phyloP scores from a whole-genome alignment of 495 filamentous ascomycete genomes.

The Halenospora varia region DNA sequence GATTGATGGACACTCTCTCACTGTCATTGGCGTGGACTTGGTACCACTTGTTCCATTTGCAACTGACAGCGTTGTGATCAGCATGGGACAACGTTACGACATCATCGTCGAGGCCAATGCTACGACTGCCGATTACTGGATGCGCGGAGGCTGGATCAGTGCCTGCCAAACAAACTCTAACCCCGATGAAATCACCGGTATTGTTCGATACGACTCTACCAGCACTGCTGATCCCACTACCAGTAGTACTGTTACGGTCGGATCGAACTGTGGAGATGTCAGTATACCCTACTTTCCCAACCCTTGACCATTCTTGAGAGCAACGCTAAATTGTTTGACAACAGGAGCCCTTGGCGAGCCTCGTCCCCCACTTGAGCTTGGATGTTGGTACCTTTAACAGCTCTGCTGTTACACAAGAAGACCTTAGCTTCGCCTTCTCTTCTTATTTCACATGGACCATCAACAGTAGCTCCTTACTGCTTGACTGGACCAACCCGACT shows the following conservation, averaged over 20 bases:
- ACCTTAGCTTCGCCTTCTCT: slow-evolving; percentile 17
- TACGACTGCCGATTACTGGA: slow-evolving; percentile 55
- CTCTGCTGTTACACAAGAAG: slow-evolving; percentile 16
- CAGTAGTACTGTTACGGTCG: slow-evolving; percentile 18
- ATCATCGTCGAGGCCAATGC: slow-evolving; percentile 61
- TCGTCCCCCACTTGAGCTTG: slow-evolving; percentile 30
- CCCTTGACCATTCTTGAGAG: too few relatives aligned
- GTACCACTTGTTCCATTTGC: slow-evolving; percentile 46
- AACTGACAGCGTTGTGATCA: slow-evolving; percentile 46
- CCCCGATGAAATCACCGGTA: slow-evolving; percentile 48
- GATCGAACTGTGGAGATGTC: slow-evolving; percentile 28
- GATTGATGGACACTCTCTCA: slow-evolving; percentile 47
- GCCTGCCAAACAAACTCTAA: slow-evolving; percentile 41
- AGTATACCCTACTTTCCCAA: too few relatives aligned
- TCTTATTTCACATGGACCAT: slow-evolving; percentile 37
- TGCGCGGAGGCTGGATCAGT: slow-evolving; percentile 21
- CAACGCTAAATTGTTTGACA: too few relatives aligned
- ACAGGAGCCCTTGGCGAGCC: slow-evolving; percentile 25
- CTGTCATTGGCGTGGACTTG: slow-evolving; percentile 44
- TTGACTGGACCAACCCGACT: slow-evolving; percentile 41
- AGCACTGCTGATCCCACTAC: slow-evolving; percentile 34
- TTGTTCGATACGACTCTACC: slow-evolving; percentile 46
- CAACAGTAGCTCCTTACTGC: slow-evolving; percentile 33
- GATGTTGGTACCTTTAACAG: slow-evolving; percentile 24
- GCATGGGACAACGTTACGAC: slow-evolving; percentile 68